These are phyloP conservation scores for Stipa capillata DNA, from an alignment of 176 grass and related monocot genomes.

Conservation along the genomic window DNA sequence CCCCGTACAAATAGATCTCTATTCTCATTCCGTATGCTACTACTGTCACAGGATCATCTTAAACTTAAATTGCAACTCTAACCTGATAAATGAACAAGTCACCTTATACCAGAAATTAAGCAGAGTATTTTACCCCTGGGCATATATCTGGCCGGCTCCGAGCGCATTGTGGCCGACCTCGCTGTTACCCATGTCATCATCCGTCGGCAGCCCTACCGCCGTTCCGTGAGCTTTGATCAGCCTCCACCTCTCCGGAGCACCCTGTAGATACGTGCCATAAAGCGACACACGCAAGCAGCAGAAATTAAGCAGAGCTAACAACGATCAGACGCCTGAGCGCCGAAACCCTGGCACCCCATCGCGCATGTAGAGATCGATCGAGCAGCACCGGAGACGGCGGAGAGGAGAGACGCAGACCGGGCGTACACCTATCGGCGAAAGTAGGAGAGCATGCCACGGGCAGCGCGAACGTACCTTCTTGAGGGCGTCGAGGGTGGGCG, in stretches of 20 bases:
- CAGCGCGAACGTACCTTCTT: conserved; percentile 29
- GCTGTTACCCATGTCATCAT: conserved; percentile 97
- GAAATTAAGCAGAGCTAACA: neutral
- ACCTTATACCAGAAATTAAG: too few species aligned
- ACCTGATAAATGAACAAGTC: neutral
- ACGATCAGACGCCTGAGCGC: neutral
- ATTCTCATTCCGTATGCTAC: too few species aligned
- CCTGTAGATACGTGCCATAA: conserved; percentile 14
- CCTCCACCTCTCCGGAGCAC: conserved; percentile 63
- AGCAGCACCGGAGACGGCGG: too few species aligned
- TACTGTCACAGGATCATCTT: neutral
- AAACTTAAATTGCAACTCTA: neutral
- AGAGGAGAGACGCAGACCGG: neutral
- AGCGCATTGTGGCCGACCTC: conserved; percentile 95
- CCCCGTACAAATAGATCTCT: neutral
- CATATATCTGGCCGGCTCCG: conserved; percentile 73
- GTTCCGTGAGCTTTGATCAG: conserved; percentile 76
- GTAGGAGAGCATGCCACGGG: too few species aligned
- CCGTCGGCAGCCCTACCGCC: conserved; percentile 67
- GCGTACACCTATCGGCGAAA: too few species aligned
- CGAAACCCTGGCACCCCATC: too few species aligned
- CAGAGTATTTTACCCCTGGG: conserved; percentile 60
- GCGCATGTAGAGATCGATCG: too few species aligned
- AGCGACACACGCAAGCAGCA: neutral
- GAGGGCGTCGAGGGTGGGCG: conserved; percentile 50